phyloP scores from a whole-genome alignment of 768 basidiomycete species.

The Amanita rubescens region DNA sequence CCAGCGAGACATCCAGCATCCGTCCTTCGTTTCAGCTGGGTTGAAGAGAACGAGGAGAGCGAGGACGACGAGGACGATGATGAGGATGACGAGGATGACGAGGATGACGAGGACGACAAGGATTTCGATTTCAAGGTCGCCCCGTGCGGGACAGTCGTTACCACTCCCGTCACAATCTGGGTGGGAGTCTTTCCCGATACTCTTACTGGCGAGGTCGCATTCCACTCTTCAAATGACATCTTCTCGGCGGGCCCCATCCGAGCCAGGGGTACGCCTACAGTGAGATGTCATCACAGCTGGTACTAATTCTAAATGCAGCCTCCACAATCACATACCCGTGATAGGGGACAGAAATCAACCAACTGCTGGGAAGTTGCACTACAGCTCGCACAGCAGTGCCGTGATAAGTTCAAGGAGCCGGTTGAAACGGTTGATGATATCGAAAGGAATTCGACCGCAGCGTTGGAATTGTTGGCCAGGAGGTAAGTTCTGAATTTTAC shows the following conservation, averaged over 20 bases:
- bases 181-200: conserved; percentile 28
- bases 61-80: too few species aligned
- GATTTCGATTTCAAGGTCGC: conserved; percentile 16
- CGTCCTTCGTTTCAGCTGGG: too few species aligned
- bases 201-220: conserved; percentile 21
- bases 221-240: conserved; percentile 22
- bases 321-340: not conserved
- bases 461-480: conserved; percentile 14
- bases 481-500: conserved; percentile 9
- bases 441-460: conserved; percentile 11
- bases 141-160: conserved; percentile 17
- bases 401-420: conserved; percentile 11
- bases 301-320: not conserved
- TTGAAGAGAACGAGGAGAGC: too few species aligned
- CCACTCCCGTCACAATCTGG: conserved; percentile 31
- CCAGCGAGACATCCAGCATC: too few species aligned
- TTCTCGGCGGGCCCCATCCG: too few species aligned
- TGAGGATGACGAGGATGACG: too few species aligned
- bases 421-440: conserved; percentile 10
- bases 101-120: conserved; percentile 12
- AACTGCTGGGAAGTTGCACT: conserved; percentile 13
- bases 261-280: not conserved
- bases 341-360: conserved; percentile 8
- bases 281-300: not conserved
- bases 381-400: conserved; percentile 9